Percentiles rank a stretch among this genome's conserved stretches.
Evolutionary conservation across 345 rosid species (phyloP).

Genomic region (Cardamine chenopodiifolia): DNA sequence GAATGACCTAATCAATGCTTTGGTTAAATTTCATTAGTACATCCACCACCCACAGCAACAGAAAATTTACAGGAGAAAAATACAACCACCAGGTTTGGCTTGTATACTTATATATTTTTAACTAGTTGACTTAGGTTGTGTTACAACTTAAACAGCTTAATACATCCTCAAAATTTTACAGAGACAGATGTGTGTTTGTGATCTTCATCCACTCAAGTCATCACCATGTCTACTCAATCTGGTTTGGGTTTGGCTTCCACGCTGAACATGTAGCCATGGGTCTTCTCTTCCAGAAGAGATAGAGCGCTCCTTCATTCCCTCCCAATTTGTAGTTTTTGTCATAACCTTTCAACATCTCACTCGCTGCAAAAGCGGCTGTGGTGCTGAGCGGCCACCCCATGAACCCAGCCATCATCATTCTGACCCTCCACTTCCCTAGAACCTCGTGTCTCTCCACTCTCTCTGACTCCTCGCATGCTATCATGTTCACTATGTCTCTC

Average conservation of each 20-base stretch:
- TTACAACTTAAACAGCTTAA: constrained; percentile 30
- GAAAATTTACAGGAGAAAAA: constrained; percentile 28
- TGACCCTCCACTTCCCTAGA: constrained; percentile 69
- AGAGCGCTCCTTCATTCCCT: constrained; percentile 60
- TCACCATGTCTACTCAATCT: constrained; percentile 18
- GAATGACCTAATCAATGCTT: constrained; percentile 27
- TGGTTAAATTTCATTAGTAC: constrained; percentile 26
- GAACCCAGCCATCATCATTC: constrained; percentile 76
- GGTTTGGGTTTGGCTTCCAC: constrained; percentile 60
- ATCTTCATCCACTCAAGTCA: constrained; percentile 33
- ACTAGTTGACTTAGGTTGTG: constrained; percentile 32
- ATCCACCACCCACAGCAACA: constrained; percentile 25
- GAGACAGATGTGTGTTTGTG: constrained; percentile 33
- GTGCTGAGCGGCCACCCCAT: constrained; percentile 48
- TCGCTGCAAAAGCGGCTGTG: constrained; percentile 45
- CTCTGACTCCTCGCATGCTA: constrained; percentile 77
- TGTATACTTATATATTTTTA: constrained; percentile 27
- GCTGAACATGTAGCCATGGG: constrained; percentile 72
- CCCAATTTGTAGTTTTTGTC: constrained; percentile 53
- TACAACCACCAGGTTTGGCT: constrained; percentile 32
- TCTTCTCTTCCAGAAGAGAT: constrained; percentile 70
- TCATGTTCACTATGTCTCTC: constrained; percentile 84
- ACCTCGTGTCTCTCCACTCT: constrained; percentile 86
- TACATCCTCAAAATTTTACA: constrained; percentile 41
- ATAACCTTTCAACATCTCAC: constrained; percentile 52